These are phyloP conservation scores for Posidonia oceanica DNA, from an alignment of 116 monocot genomes.

Conservation along the genomic window DNA sequence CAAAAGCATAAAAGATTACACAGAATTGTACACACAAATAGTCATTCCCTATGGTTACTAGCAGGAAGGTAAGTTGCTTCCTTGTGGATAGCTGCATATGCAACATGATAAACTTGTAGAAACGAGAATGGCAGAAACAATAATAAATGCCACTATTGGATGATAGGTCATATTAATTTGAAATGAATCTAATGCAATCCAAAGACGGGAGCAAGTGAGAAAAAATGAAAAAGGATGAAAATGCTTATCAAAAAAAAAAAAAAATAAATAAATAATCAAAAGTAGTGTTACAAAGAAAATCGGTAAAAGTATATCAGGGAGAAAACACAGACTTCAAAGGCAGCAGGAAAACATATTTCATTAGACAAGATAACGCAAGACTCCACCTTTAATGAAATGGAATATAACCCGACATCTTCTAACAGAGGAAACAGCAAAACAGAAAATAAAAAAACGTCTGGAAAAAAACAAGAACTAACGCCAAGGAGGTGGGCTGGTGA, in stretches of 20 bases:
- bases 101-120: no score
- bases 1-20: background rate
- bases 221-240: no score
- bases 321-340: background rate
- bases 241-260: background rate
- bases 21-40: background rate
- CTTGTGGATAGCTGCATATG: no score
- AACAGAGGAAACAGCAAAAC: background rate
- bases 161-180: no score
- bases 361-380: no score
- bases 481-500: conserved; percentile 93
- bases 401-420: background rate
- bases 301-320: background rate
- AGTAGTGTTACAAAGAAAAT: background rate
- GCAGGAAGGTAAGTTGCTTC: no score
- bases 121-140: no score
- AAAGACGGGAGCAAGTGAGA: no score
- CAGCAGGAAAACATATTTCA: background rate
- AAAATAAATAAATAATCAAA: background rate
- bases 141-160: no score
- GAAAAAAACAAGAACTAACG: conserved; percentile 28
- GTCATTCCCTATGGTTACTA: no score
- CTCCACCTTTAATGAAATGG: no score
- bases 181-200: no score
- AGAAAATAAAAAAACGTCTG: background rate